Evolutionary conservation across 257 asterid genomes (phyloP).

Genomic region (Capsicum pubescens): DNA sequence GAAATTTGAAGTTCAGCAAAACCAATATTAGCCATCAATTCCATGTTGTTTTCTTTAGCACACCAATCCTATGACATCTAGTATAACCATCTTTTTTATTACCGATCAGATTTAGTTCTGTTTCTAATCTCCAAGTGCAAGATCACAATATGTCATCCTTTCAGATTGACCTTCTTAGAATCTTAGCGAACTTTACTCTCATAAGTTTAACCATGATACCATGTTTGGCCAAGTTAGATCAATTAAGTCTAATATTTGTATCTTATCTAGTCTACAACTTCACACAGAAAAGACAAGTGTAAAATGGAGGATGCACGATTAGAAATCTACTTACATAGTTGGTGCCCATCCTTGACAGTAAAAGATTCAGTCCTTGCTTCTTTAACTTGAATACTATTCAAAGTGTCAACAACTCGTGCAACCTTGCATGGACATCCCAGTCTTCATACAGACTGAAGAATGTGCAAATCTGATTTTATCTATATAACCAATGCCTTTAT

Average conservation of each 20-base stretch:
- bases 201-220: neutral
- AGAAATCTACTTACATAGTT: slow-evolving; percentile 42
- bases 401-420: slow-evolving; percentile 43
- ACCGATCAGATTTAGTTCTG: neutral
- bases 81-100: neutral
- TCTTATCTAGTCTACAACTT: neutral
- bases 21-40: neutral
- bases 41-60: neutral
- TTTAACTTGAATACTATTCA: slow-evolving; percentile 32
- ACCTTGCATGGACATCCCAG: slow-evolving; percentile 24
- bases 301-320: neutral
- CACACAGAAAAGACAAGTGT: neutral
- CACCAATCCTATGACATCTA: neutral
- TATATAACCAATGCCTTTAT: slow-evolving; percentile 44
- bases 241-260: neutral
- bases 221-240: neutral
- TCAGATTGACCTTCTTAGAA: neutral
- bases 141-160: neutral
- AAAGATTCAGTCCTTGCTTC: slow-evolving; percentile 55
- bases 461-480: slow-evolving; percentile 42
- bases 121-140: neutral
- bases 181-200: neutral
- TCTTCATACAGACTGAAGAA: slow-evolving; percentile 31
- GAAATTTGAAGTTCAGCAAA: no score
- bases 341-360: slow-evolving; percentile 43